Evolutionary conservation across 2,329 filamentous ascomycete genomes (phyloP), one percentile per base, ranked within the genome.

Genomic region (Apiospora marii): DNA sequence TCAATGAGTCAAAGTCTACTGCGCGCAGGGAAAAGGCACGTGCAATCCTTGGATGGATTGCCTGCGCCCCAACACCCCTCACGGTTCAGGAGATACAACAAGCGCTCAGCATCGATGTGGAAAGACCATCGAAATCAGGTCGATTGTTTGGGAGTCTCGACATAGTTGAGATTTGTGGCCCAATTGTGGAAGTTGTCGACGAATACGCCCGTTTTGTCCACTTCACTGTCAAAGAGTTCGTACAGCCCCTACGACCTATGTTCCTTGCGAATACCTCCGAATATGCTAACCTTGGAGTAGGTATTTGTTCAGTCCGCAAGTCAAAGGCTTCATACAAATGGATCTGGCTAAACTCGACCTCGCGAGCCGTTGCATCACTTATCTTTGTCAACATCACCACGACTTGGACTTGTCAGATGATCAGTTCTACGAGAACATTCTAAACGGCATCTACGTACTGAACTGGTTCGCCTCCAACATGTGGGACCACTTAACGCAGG

Each of bases 161-260:
- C 53, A 7, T 79, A 34, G 70, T 74, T 44, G 43, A 68, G 27
- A 48, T 80, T 13, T 81, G 80, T 69, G 80, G 80, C 4, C 78
- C 80, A 1, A 75, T 82, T 34, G 72, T 82, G 2, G 80, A 82
- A 72, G 61, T 80, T 30, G 73, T 10, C 7, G 77, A 81, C 73
- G 77, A 74, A 4, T 72, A 74, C 27, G 72, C 79, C 16, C 79
- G 80, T 2, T 80, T 82, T 69, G 79, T 81, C 7, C 80, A 82
- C 70, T 82, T 81, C 72, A 82, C 80, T 3, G 80, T 76, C 22
- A 78, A 80, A 69, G 76, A 81, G 78, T 78, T 69, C 22, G 58
- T n/a, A 30, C 43, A 7, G 48, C 27, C 53, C n/a, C 37, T 22
- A 12, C 3, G 8, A 3, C 37, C 13, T 22, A 13, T 71, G 72